Evolutionary conservation across 352 stramenopile species (phyloP).

Genomic region (Pythium biforme): DNA sequence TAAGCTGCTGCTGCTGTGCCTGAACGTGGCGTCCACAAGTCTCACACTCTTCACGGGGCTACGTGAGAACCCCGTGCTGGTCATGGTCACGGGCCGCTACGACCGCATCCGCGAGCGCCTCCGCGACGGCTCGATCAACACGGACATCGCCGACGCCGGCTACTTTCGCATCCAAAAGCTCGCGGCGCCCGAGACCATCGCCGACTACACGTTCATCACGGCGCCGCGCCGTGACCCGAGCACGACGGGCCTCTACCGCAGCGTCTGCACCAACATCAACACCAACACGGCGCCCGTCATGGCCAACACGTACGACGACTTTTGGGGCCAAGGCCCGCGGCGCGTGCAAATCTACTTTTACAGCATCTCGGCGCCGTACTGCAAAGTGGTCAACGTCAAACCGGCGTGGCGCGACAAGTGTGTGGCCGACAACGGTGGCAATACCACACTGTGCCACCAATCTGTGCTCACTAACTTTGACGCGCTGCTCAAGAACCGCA

Average conservation of each 20-base stretch:
- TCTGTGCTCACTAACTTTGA: conserved; percentile 51
- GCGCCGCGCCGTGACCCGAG: conserved; percentile 14
- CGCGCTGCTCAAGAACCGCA: conserved; percentile 25
- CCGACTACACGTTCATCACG: conserved; percentile 25
- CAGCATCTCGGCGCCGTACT: conserved; percentile 35
- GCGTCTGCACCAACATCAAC: conserved; percentile 17
- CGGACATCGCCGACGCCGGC: conserved; percentile 16
- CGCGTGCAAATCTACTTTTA: conserved; percentile 26
- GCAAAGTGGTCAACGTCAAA: conserved; percentile 3
- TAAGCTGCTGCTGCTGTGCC: not conserved
- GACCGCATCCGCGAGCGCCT: conserved; percentile 14
- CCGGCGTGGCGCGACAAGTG: conserved; percentile 27
- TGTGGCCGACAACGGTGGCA: conserved; percentile 20
- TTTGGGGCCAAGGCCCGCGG: conserved; percentile 27
- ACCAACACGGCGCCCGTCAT: conserved; percentile 23
- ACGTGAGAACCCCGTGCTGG: conserved; percentile 15
- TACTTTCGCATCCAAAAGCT: conserved; percentile 7
- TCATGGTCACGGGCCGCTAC: conserved; percentile 13
- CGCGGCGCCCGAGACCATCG: conserved; percentile 29
- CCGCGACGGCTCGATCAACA: conserved; percentile 21
- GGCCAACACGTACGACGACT: conserved; percentile 30
- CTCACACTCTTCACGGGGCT: conserved; percentile 20
- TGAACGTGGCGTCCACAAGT: not conserved
- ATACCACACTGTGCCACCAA: conserved; percentile 36
- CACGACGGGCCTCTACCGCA: conserved; percentile 26